Conservation (phyloP, 1,284 basidiomycete genomes). For the Trichosporon sp. region DNA sequence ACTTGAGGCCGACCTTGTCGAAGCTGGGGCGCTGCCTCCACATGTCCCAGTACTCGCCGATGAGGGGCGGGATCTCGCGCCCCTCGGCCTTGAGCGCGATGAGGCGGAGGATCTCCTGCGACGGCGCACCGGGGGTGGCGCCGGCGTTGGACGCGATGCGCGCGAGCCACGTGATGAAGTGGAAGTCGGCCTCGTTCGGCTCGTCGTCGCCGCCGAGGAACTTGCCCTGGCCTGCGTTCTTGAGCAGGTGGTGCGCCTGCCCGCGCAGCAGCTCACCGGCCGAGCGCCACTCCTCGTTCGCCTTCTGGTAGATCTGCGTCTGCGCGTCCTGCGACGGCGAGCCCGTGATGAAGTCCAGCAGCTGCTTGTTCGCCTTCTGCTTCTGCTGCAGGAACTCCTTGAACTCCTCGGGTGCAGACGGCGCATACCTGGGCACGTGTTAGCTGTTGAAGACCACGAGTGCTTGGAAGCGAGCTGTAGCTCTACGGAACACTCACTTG, state of each 20-base stretch:
- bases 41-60: constrained; percentile 43
- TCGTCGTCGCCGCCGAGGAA: constrained; percentile 28
- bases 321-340: background rate
- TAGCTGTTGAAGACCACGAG: constrained; percentile 28
- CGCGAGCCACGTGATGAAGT: constrained; percentile 48
- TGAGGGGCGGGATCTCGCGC: constrained; percentile 37
- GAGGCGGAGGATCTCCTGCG: constrained; percentile 29
- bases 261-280: constrained; percentile 39
- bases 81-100: constrained; percentile 33
- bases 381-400: constrained; percentile 58
- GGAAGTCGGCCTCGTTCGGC: constrained; percentile 46
- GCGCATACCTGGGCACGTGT: constrained; percentile 45
- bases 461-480: background rate
- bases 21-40: constrained; percentile 38
- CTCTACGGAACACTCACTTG: constrained; percentile 20
- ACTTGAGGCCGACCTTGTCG: constrained; percentile 37
- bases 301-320: constrained; percentile 27
- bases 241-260: constrained; percentile 37
- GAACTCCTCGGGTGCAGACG: constrained; percentile 53
- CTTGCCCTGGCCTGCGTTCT: constrained; percentile 29
- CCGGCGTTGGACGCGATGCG: constrained; percentile 40
- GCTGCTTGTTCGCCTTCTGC: constrained; percentile 53
- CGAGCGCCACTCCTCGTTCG: constrained; percentile 37
- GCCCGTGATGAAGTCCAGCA: constrained; percentile 47
- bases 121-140: constrained; percentile 28